Evolutionary conservation across 495 filamentous ascomycete genomes (phyloP), one percentile per base, ranked within the genome.

Genomic region (Parathielavia hyrcaniae): DNA sequence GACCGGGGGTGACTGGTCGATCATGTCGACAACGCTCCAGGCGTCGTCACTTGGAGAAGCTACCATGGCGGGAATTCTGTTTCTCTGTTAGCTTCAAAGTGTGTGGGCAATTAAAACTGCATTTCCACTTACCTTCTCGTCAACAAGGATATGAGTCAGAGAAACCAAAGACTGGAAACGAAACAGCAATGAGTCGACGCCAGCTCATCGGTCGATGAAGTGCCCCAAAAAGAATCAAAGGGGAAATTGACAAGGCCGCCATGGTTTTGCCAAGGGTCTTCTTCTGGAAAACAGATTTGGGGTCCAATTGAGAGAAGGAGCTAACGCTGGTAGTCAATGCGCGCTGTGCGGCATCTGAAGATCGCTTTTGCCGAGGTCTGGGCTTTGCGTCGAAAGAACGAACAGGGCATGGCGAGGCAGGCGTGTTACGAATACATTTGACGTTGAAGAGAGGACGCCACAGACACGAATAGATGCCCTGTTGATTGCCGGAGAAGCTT

Each of bases 1-100:
- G 34, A 78, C 58, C 12, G 73, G 73, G 4, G 40, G 43, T 1
- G 74, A 76, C 41, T 72, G 67, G 13, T 54, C 35, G 49, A 64
- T 58, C 22, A 63, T 57, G 34, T 61, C 44, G 36, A 64, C 41
- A n/a, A 61, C 35, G 34, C 51, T 61, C 60, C 59, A 68, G 20
- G 67, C 20, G 10, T 60, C 50, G 16, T 53, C 41, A n/a, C 35
- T 52, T 12, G 41, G 13, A 10, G 56, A 23, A 16, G 38, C 40
- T 17, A 14, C 58, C 63, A 63, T 66, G 36, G n/a, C 52, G 22
- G 22, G 14, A 7, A 35, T 50, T 23, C 47, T 50, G 45, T n/a
- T 16, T 16, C 11, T n/a, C 6, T 17, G 22, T 47, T n/a, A 47
- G 44, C 6, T 47, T 30, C 26, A 30, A 30, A 30, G 2, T 30